phyloP scores from a whole-genome alignment of 225 moss, liverwort and hornwort genomes.

The Physcomitrellopsis africana region DNA sequence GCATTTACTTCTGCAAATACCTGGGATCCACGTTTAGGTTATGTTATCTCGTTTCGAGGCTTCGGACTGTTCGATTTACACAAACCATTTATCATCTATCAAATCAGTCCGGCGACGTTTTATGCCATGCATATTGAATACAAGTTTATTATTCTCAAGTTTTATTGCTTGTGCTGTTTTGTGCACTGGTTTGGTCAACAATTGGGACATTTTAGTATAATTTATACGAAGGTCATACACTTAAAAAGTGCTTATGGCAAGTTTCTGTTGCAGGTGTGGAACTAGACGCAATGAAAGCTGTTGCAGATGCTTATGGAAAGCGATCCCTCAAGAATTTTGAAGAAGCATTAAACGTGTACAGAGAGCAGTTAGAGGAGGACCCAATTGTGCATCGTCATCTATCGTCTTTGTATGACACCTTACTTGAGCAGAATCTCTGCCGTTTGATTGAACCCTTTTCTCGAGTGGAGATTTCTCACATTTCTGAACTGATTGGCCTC shows the following conservation, averaged over 20 bases:
- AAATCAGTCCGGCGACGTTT: neutral
- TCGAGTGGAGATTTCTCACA: slow-evolving; percentile 90
- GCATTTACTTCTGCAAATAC: neutral
- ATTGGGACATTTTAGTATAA: slow-evolving; percentile 15
- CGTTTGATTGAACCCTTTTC: slow-evolving; percentile 93
- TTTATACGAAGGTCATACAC: slow-evolving; percentile 4
- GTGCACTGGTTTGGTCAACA: slow-evolving; percentile 2
- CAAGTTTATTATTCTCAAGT: neutral
- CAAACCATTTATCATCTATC: neutral
- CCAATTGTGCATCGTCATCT: slow-evolving; percentile 96
- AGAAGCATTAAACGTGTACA: slow-evolving; percentile 80
- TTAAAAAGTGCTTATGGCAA: slow-evolving; percentile 16
- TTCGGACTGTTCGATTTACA: neutral
- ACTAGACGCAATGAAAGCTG: slow-evolving; percentile 94
- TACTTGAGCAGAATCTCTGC: slow-evolving; percentile 93
- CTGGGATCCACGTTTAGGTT: neutral
- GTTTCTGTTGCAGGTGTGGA: slow-evolving; percentile 62
- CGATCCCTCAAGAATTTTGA: slow-evolving; percentile 91
- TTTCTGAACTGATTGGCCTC: slow-evolving; percentile 94
- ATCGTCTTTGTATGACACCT: slow-evolving; percentile 92
- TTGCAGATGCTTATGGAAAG: slow-evolving; percentile 91
- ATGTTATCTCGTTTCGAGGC: neutral
- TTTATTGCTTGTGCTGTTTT: slow-evolving; percentile 7
- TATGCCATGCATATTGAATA: slow-evolving; percentile 17
- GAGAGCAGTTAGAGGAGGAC: slow-evolving; percentile 89